Conservation (phyloP, 2,329 filamentous ascomycete species). For the Xenoacremonium recifei region DNA sequence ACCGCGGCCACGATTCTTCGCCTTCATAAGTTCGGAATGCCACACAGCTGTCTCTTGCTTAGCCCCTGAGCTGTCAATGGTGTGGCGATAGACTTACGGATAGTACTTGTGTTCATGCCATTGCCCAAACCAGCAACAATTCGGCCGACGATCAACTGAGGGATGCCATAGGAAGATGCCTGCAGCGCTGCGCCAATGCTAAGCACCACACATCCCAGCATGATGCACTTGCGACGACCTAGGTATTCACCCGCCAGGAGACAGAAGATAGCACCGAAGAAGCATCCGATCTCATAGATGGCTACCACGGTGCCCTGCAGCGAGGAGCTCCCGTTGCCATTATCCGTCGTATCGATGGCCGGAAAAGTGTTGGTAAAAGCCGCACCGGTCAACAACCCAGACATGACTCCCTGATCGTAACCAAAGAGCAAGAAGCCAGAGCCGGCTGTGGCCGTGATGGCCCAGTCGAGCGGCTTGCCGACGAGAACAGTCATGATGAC, state of each 20-base stretch:
- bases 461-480: conserved; percentile 37
- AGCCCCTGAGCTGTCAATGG: background rate
- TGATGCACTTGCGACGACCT: conserved; percentile 39
- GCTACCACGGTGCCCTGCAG: conserved; percentile 45
- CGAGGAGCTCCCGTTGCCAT: conserved; percentile 39
- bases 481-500: conserved; percentile 23
- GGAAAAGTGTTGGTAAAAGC: conserved; percentile 32
- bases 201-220: conserved; percentile 39
- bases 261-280: conserved; percentile 42
- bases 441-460: conserved; percentile 35
- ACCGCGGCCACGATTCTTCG: conserved; percentile 34
- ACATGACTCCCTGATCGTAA: conserved; percentile 33
- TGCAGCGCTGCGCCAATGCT: conserved; percentile 43
- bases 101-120: conserved; percentile 48
- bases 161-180: conserved; percentile 36
- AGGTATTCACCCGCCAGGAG: conserved; percentile 41
- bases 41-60: conserved; percentile 29
- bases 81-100: conserved; percentile 25
- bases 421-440: conserved; percentile 36
- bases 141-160: conserved; percentile 43
- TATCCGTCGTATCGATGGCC: conserved; percentile 34
- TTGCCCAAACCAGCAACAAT: conserved; percentile 45
- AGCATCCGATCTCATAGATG: conserved; percentile 49
- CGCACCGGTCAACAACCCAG: conserved; percentile 30
- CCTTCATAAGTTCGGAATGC: conserved; percentile 42